Evolutionary conservation across 768 basidiomycete genomes (phyloP), one percentile per base, ranked within the genome.

Genomic region (Tephrocybe sp.): DNA sequence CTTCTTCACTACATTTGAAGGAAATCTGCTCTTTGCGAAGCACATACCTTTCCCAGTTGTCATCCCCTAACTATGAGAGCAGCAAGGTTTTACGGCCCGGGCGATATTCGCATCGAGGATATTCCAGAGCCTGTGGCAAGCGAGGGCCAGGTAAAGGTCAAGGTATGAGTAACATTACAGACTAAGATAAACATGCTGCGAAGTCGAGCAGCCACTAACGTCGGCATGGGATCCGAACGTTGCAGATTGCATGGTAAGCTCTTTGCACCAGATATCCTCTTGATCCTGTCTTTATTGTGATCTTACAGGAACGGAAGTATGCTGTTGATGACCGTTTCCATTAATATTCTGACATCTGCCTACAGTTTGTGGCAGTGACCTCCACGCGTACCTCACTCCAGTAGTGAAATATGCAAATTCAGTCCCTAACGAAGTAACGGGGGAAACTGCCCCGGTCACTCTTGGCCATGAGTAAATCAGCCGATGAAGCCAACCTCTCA

Each of bases 311-410:
- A 60, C 50, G 66, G 63, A 59, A 66, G 69, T 69, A 55, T 40
- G 9, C 6, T 41, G 15, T 53, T 4, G 49, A 38, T 43, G 28
- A 36, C 41, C 20, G 18, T 25, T 17, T 25, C 7, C 26, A 42
- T 49, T 50, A 20, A 11, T 17, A 15, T 24, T 21, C 2, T 42
- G 30, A 40, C 28, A 44, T 14, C 6, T n/a, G 33, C 26, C 32
- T 25, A 12, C 45, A 68, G 75, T 78, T 48, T 79, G 76, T 49
- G 76, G 77, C 8, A 73, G 71, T 37, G 79, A 80, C 54, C 60
- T 80, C 9, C 76, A 80, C 53, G 73, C 75, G 14, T 78, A 71
- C 46, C 55, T 69, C 17, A 57, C 58, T 1, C 50, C 52, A 24
- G 50, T 68, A 28, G 53, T 65, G 43, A 62, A 58, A 46, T 66